Base-by-base conservation (phyloP, 164 flowering plant species). In the Warburgia ugandensis region DNA sequence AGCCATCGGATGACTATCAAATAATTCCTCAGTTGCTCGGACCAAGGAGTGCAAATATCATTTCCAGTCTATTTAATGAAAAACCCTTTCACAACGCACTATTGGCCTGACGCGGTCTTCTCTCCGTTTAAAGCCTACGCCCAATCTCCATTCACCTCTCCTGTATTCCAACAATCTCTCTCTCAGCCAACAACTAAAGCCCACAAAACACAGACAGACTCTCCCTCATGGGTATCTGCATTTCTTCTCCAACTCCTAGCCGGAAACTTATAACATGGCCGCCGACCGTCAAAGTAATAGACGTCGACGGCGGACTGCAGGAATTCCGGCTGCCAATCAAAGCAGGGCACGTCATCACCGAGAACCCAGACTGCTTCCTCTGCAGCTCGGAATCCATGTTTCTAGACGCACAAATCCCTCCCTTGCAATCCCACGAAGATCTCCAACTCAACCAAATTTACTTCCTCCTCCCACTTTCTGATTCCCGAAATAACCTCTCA, bases 351-450 rank as follows among this genome's bases (percentile, higher is more conserved):
- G 23, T 79, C 45, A 64, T 77, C 14, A 62, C 75, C 20, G 60
- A 48, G 27, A 62, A 77, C 40, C 81, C 76, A 10, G 60, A 55
- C 27, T 62, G 55, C 59, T 78, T 77, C 63, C 68, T 81, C 29
- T 75, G 83, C 71, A 61, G 66, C 67, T 59, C 77, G 2, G 89
- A 81, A 17, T 48, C 63, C 39, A 79, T 81, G 78, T 35, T 51
- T 37, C 8, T 73, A 0, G 66, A 56, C 61, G 60, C 71, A 0
- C 22, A 12, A 7, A 31, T 66, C 16, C 76, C 69, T 1, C 76
- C 50, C 1, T 30, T 81, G n/a, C 45, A 67, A 2, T 45, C 50
- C 12, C 56, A 62, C 0, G 79, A 77, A 21, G 75, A 68, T n/a
- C 64, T 81, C 1, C 66, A 66, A 26, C 29, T 54, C 27, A 83